These are phyloP conservation scores for Fraxinus angustifolia DNA, from an alignment of 305 asterid species.

Conservation along the genomic window DNA sequence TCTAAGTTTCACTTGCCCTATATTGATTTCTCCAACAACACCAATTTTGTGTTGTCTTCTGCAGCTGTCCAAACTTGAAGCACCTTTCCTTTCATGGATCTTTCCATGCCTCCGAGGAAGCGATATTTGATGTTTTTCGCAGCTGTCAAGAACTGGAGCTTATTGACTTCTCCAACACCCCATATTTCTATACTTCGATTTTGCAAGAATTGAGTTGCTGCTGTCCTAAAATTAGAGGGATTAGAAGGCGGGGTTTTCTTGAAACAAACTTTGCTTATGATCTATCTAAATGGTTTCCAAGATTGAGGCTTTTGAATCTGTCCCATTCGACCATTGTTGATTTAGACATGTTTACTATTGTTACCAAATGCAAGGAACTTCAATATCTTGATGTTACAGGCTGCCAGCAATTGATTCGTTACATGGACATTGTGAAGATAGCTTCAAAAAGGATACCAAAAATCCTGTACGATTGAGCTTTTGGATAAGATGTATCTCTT, in stretches of 20 bases:
- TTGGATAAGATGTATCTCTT: background rate
- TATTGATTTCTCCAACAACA: background rate
- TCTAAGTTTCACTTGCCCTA: background rate
- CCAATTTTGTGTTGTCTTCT: background rate
- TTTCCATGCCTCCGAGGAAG: conserved; percentile 36
- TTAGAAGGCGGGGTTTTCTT: conserved; percentile 33
- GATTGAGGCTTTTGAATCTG: conserved; percentile 37
- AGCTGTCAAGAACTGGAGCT: conserved; percentile 42
- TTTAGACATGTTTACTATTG: conserved; percentile 33
- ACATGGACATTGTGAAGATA: conserved; percentile 40
- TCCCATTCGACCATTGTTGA: conserved; percentile 38
- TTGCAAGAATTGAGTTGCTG: conserved; percentile 27
- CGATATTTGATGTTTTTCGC: conserved; percentile 30
- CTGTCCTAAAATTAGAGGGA: conserved; percentile 44
- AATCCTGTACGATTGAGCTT: conserved; percentile 35
- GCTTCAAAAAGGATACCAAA: conserved; percentile 24
- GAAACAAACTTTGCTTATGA: conserved; percentile 15
- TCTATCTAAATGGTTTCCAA: conserved; percentile 28
- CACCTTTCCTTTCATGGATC: conserved; percentile 55
- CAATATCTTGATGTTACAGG: conserved; percentile 38
- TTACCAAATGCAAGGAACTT: conserved; percentile 26
- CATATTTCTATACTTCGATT: conserved; percentile 30
- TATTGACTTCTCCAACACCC: conserved; percentile 46
- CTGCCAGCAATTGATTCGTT: conserved; percentile 32
- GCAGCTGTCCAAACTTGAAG: conserved; percentile 47